Evolutionary conservation across 2,329 filamentous ascomycete genomes (phyloP).

Genomic region (Didymellaceae sp.): DNA sequence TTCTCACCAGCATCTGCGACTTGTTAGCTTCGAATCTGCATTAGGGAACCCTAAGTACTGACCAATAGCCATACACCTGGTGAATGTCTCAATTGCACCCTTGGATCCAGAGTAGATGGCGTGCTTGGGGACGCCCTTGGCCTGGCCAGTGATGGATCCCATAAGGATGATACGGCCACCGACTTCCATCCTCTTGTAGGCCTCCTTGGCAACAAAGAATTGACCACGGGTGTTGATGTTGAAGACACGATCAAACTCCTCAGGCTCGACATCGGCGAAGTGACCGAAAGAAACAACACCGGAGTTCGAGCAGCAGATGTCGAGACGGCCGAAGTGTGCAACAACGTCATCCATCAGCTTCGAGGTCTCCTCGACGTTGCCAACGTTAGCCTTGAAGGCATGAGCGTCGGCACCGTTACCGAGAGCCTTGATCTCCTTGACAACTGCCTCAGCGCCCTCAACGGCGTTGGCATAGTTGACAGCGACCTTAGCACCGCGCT

Average conservation of each 20-base stretch:
- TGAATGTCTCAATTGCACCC: conserved; percentile 62
- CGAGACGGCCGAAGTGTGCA: conserved; percentile 68
- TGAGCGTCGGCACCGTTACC: conserved; percentile 66
- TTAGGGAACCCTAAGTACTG: conserved; percentile 15
- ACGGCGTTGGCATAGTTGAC: conserved; percentile 73
- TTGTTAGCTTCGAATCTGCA: conserved; percentile 20
- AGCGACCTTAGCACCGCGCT: conserved; percentile 69
- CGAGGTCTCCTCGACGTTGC: conserved; percentile 67
- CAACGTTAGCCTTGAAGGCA: conserved; percentile 72
- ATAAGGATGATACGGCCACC: conserved; percentile 62
- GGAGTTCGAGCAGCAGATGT: conserved; percentile 75
- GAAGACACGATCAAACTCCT: conserved; percentile 65
- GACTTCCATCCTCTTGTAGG: conserved; percentile 60
- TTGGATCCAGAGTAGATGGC: conserved; percentile 61
- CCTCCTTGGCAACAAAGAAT: conserved; percentile 67
- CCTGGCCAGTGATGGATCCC: conserved; percentile 64
- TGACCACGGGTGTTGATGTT: conserved; percentile 68
- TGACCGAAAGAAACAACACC: conserved; percentile 63
- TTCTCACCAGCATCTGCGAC: conserved; percentile 58
- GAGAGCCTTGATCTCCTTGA: conserved; percentile 68
- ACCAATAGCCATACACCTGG: conserved; percentile 61
- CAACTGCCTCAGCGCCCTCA: conserved; percentile 69
- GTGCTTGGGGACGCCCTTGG: conserved; percentile 62
- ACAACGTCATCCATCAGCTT: conserved; percentile 69
- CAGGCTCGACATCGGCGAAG: conserved; percentile 61